These are phyloP conservation scores for Mimosa bimucronata DNA, from an alignment of 306 rosid species.

Conservation along the genomic window DNA sequence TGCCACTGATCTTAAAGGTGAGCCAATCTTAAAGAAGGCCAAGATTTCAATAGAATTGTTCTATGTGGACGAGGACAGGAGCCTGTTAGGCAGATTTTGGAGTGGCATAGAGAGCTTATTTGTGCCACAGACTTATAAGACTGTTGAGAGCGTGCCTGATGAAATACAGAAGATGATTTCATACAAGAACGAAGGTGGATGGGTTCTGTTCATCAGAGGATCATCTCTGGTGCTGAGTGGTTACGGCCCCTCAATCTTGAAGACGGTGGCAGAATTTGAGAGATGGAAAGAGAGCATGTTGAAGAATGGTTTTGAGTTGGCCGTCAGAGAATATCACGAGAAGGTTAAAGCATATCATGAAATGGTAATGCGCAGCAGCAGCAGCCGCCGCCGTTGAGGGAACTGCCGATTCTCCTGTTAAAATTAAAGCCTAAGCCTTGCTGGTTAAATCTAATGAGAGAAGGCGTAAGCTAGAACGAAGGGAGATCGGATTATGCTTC, in stretches of 20 bases:
- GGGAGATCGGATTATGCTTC: not conserved
- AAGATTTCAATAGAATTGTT: slow-evolving; percentile 1
- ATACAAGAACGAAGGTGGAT: not conserved
- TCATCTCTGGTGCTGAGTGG: slow-evolving; percentile 16
- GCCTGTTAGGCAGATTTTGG: not conserved
- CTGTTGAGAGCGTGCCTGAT: not conserved
- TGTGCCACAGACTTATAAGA: not conserved
- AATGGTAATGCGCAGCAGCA: not conserved
- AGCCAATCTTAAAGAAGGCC: not conserved
- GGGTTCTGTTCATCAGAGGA: slow-evolving; percentile 17
- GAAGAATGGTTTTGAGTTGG: slow-evolving; percentile 9
- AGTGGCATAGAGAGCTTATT: slow-evolving; percentile 4
- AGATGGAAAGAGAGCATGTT: slow-evolving; percentile 11
- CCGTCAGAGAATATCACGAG: slow-evolving; percentile 14
- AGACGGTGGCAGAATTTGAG: slow-evolving; percentile 24
- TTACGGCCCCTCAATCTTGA: not conserved
- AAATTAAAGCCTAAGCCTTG: not conserved
- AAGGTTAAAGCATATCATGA: slow-evolving; percentile 14
- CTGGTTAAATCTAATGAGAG: not conserved
- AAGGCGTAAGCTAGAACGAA: not conserved
- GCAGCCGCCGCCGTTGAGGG: not conserved
- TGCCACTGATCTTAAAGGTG: not conserved
- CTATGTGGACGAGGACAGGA: slow-evolving; percentile 14
- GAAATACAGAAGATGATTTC: slow-evolving; percentile 2
- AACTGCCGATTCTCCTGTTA: not conserved